A percentile compares a stretch with the other conserved stretches of the same genome.
Evolutionary conservation across 2,329 filamentous ascomycete species (phyloP).

Genomic region (Tolypocladium sp.): DNA sequence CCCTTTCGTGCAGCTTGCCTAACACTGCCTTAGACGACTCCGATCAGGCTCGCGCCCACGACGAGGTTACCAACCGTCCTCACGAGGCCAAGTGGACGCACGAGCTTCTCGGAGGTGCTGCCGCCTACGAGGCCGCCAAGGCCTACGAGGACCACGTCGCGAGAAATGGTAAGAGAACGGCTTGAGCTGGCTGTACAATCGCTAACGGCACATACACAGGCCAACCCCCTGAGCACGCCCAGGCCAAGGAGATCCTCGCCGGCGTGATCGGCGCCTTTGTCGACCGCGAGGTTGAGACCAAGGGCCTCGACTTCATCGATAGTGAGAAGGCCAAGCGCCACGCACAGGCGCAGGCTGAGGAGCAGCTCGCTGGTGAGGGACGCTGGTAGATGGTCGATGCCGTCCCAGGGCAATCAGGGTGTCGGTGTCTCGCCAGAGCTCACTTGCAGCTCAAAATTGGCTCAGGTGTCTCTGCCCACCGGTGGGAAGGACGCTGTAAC

Average conservation of each 20-base stretch:
- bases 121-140: constrained; percentile 21
- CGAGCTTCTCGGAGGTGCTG: constrained; percentile 19
- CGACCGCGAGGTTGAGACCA: constrained; percentile 21
- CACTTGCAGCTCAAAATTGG: not conserved
- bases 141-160: constrained; percentile 19
- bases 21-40: constrained; percentile 11
- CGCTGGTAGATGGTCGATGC: not conserved
- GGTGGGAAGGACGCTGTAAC: too few relatives aligned
- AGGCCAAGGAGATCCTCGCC: constrained; percentile 19
- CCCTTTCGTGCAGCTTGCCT: not conserved
- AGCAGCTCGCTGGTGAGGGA: constrained; percentile 11
- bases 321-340: constrained; percentile 18
- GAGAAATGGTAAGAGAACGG: constrained; percentile 10
- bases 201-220: constrained; percentile 6
- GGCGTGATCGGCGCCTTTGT: constrained; percentile 19
- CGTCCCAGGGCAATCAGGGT: not conserved
- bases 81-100: constrained; percentile 22
- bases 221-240: constrained; percentile 15
- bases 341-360: constrained; percentile 13
- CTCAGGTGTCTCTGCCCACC: not conserved
- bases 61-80: constrained; percentile 12
- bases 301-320: constrained; percentile 18
- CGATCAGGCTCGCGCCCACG: constrained; percentile 12
- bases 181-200: not conserved
- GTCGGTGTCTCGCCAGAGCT: not conserved